Percentiles rank a stretch among this genome's conserved stretches.
phyloP scores from a whole-genome alignment of 257 asterid genomes.

The Solanum habrochaites region DNA sequence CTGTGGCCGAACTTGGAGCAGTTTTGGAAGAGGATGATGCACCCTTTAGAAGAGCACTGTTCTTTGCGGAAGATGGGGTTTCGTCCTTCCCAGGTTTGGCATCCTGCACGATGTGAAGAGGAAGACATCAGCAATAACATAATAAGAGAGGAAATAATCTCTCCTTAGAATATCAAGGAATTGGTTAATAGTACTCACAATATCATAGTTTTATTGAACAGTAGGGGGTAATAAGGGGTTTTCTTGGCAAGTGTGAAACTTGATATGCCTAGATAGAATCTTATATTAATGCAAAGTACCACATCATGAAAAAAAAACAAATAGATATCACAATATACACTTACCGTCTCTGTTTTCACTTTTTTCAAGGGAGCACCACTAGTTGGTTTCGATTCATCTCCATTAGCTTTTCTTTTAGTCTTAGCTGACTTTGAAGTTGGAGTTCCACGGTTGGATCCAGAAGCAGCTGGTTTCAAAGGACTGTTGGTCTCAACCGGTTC shows the following conservation, averaged over 20 bases:
- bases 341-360: constrained; percentile 68
- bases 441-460: constrained; percentile 57
- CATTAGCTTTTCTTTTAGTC: constrained; percentile 62
- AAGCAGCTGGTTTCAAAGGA: constrained; percentile 45
- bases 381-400: constrained; percentile 61
- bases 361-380: constrained; percentile 65
- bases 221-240: background rate
- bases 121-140: background rate
- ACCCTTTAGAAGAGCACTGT: constrained; percentile 36
- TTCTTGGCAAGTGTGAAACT: background rate
- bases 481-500: constrained; percentile 62
- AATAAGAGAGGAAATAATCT: background rate
- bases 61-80: constrained; percentile 31
- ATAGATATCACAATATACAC: background rate
- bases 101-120: constrained; percentile 30
- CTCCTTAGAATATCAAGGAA: background rate
- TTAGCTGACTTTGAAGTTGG: constrained; percentile 63
- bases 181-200: background rate
- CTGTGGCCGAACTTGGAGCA: constrained; percentile 39
- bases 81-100: constrained; percentile 54
- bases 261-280: background rate
- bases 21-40: constrained; percentile 38
- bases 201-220: background rate
- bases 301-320: background rate
- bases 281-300: background rate